Evolutionary conservation across 805 yeast species (phyloP), one percentile per base, ranked within the genome.

Genomic region (Nakazawaea sp.): DNA sequence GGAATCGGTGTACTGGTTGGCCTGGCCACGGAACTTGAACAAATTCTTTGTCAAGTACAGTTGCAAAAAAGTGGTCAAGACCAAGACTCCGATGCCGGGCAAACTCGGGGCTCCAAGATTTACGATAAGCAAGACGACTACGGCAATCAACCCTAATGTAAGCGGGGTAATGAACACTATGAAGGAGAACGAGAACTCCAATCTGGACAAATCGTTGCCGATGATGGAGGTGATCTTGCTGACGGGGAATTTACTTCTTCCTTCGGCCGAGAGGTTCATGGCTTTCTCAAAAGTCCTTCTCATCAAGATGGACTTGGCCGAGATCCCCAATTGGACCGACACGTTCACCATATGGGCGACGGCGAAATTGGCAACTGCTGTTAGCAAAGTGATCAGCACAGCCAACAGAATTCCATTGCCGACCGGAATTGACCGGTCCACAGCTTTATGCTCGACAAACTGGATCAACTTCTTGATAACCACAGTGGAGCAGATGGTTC

Each of bases 161-260:
- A 83, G 72, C 10, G 78, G 63, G 47, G 79, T 57, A 17, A 78
- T 50, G 49, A 78, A 74, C 4, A 82, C 81, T 49, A 79, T 75
- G 44, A 78, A 81, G 4, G 73, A 74, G 13, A 77, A 56, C 8
- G 88, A 86, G 46, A 83, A 68, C 55, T 85, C 95, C 24, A 88
- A 68, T 51, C 95, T 75, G n/a, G 90, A 72, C 27, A 86, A 62
- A 53, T 88, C 96, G 3, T 92, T 78, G 42, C 92, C 84, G 52
- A 87, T 71, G 54, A 86, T 59, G 10, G 87, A 76, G 19, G 94
- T 84, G 38, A 88, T 70, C 42, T 72, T 75, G 31, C 90, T 81
- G 18, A 75, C 66, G 1, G 95, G 79, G 50, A 61, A 84, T 42
- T 69, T 62, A 44, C 71, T 69, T 36, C 70, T 70, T 2, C 89